A percentile compares a stretch with the other conserved stretches of the same genome.
These are phyloP conservation scores for Nelumbo lutea DNA, from an alignment of 164 flowering plant species.

Conservation along the genomic window DNA sequence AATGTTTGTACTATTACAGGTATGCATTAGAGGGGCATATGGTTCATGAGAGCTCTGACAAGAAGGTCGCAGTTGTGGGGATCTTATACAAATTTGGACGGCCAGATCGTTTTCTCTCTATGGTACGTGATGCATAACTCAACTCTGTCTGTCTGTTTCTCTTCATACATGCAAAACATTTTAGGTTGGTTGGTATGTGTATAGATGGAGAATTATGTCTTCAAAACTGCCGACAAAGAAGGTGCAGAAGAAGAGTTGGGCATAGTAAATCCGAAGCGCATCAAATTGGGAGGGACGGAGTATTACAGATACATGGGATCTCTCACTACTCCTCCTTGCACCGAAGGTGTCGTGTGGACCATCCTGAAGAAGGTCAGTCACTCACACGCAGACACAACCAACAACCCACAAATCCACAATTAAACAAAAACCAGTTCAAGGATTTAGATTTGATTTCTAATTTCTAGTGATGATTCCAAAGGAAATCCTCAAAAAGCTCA, in stretches of 20 bases:
- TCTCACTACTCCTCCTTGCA: slow-evolving; percentile 30
- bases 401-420: no score
- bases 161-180: background rate
- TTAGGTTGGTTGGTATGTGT: background rate
- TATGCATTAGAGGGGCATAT: no score
- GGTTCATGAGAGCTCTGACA: no score
- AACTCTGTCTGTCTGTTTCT: background rate
- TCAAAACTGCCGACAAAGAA: background rate
- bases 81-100: no score
- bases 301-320: slow-evolving; percentile 33
- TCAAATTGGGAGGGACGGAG: slow-evolving; percentile 21
- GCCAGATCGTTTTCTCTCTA: no score
- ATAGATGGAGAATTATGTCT: background rate
- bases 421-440: no score
- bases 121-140: background rate
- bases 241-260: background rate
- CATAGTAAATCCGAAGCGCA: slow-evolving; percentile 10
- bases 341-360: slow-evolving; percentile 6
- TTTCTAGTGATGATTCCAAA: no score
- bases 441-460: no score
- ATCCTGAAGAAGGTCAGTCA: slow-evolving; percentile 2
- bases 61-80: no score
- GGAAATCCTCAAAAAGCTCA: no score
- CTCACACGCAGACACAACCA: no score
- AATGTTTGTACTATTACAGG: no score